Evolutionary conservation across 2,329 filamentous ascomycete species (phyloP), one percentile per base, ranked within the genome.

Genomic region (Lasiodiplodia sp.): DNA sequence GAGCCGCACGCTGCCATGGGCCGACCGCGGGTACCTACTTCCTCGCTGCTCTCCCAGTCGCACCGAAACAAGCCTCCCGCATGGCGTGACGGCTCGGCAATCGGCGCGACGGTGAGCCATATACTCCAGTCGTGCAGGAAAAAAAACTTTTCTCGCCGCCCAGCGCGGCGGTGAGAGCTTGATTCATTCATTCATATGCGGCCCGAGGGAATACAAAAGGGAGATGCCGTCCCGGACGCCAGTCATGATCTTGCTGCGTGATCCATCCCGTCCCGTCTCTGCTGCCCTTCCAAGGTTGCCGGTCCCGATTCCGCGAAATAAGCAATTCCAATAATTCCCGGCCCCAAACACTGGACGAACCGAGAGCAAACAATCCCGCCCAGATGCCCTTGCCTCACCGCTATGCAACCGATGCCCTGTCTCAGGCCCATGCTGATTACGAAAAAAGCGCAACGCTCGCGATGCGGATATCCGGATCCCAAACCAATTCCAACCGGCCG

Each of bases 191-290:
- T 64, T 64, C 60, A 64, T 64, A 38, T 63, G 58, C 58, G 58
- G 56, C 67, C 67, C 31, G 60, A 14, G 66, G 71, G 60, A 64
- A 52, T 64, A 64, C 60, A 64, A 64, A 64, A 64, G 60, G 60
- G 60, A 52, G 60, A 64, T 64, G 11, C 60, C 60, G 60, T 64
- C 60, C 60, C 25, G 58, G 40, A 62, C 58, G 58, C 58, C 58
- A 49, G 38, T 60, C 57, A 60, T 63, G 44, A 49, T 62, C 47
- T 49, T 62, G 58, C 58, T 34, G 58, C 47, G 47, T 64, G 44
- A 64, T 64, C 44, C 47, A 52, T 64, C 31, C 60, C 60, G 60
- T 64, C 60, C 47, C 60, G 58, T 31, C 47, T 28, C 31, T 47
- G 38, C 38, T 16, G 23, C 37, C 57, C 38, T 28, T 49, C 58